phyloP scores from a whole-genome alignment of 1,284 basidiomycete species.

The Papiliotrema fonsecae region DNA sequence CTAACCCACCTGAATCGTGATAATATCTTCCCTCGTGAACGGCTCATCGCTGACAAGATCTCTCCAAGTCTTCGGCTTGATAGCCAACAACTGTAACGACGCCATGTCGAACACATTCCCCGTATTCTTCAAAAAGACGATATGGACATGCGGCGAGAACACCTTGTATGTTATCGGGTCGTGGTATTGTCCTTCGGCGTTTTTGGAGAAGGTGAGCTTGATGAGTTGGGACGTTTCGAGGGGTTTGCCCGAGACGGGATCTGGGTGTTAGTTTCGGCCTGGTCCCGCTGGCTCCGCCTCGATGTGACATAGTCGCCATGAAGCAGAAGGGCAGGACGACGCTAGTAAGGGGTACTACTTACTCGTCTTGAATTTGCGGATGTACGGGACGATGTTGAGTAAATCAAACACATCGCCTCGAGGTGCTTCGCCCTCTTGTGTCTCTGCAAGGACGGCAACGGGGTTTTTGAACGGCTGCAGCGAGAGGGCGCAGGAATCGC shows the following conservation, averaged over 20 bases:
- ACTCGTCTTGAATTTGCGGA: constrained; percentile 64
- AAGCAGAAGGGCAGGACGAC: no score
- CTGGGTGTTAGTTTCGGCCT: constrained; percentile 71
- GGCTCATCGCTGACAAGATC: constrained; percentile 81
- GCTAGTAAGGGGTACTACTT: no score
- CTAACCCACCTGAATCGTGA: constrained; percentile 74
- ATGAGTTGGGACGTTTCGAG: constrained; percentile 75
- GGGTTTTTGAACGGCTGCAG: constrained; percentile 87
- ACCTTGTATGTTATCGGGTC: constrained; percentile 92
- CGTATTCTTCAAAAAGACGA: constrained; percentile 81
- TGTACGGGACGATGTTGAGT: constrained; percentile 85
- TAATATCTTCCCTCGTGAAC: constrained; percentile 85
- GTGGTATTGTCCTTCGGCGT: constrained; percentile 69
- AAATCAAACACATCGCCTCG: constrained; percentile 63
- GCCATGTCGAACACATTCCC: constrained; percentile 54
- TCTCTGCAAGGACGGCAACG: constrained; percentile 63
- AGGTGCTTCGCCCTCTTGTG: constrained; percentile 37
- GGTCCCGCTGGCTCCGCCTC: no score
- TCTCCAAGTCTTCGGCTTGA: constrained; percentile 65
- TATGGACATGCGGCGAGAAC: constrained; percentile 84
- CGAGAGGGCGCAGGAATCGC: constrained; percentile 84
- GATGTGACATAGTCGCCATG: no score
- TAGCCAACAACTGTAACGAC: constrained; percentile 54
- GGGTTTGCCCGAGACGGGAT: constrained; percentile 82
- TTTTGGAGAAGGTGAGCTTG: constrained; percentile 73